Percentiles rank a stretch among this genome's conserved stretches.
Conservation (phyloP, 257 asterid genomes). For the Paulownia fortunei region DNA sequence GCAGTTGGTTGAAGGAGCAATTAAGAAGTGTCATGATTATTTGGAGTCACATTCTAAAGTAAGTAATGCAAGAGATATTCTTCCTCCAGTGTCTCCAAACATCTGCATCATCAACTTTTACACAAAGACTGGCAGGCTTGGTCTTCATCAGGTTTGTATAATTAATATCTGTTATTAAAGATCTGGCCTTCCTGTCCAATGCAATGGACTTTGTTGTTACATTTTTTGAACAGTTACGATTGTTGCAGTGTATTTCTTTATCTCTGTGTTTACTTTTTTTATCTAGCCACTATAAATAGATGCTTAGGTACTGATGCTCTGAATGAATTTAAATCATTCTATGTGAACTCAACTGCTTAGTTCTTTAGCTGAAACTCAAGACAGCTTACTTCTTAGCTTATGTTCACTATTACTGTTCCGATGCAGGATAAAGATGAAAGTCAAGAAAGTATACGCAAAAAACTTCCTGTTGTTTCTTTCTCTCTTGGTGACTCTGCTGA, state of each 20-base stretch:
- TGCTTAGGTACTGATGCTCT: background rate
- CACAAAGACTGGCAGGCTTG: constrained; percentile 67
- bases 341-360: background rate
- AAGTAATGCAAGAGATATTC: constrained; percentile 37
- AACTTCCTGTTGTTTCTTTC: constrained; percentile 86
- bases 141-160: constrained; percentile 78
- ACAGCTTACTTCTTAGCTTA: background rate
- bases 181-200: background rate
- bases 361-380: background rate
- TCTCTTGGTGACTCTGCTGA: constrained; percentile 83
- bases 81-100: constrained; percentile 74
- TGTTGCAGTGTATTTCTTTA: background rate
- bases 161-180: background rate
- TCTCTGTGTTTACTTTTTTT: background rate
- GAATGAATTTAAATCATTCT: constrained; percentile 14
- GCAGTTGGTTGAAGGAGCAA: constrained; percentile 55
- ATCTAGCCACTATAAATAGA: background rate
- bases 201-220: background rate
- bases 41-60: constrained; percentile 38
- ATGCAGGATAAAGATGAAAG: constrained; percentile 86
- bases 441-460: constrained; percentile 53
- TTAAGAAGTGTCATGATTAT: constrained; percentile 50
- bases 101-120: constrained; percentile 81
- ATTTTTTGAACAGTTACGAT: background rate
- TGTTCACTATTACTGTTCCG: background rate